Percentiles rank a stretch among this genome's conserved stretches.
These are phyloP conservation scores for Tuber brumale DNA, from an alignment of 495 filamentous ascomycete species.

Conservation along the genomic window DNA sequence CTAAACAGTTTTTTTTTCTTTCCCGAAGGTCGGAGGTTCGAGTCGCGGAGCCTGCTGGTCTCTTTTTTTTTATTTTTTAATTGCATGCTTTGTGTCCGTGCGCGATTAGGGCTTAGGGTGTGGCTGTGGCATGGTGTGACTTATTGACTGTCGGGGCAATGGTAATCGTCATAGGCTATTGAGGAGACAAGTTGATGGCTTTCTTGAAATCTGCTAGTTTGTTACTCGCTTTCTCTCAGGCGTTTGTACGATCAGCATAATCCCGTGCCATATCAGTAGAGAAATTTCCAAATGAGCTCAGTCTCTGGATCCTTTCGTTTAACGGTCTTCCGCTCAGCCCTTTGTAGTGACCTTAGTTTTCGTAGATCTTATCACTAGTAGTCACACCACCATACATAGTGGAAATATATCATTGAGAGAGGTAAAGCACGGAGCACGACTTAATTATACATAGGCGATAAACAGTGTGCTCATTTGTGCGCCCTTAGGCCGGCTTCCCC, in stretches of 20 bases:
- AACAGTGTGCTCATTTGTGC: not conserved
- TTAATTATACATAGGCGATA: not conserved
- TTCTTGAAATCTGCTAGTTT: not conserved
- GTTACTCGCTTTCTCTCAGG: not conserved
- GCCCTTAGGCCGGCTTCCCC: not conserved
- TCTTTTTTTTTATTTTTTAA: not conserved
- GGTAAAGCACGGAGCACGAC: not conserved
- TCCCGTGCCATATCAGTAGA: not conserved
- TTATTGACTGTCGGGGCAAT: not conserved
- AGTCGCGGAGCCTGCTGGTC: conserved; percentile 6
- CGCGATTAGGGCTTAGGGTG: not conserved
- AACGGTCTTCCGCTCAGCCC: not conserved
- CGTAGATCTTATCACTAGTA: not conserved
- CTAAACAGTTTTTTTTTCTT: conserved; percentile 55
- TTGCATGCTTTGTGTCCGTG: not conserved
- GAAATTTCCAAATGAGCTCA: not conserved
- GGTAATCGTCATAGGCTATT: not conserved
- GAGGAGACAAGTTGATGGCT: not conserved
- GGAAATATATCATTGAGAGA: not conserved
- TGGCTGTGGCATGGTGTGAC: not conserved
- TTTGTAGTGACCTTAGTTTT: not conserved
- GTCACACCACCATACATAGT: not conserved
- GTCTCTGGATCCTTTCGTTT: not conserved
- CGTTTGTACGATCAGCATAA: not conserved
- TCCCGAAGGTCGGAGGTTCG: conserved; percentile 28